Evolutionary conservation across 352 stramenopile genomes (phyloP).

Genomic region (Globisporangium apiculatum): DNA sequence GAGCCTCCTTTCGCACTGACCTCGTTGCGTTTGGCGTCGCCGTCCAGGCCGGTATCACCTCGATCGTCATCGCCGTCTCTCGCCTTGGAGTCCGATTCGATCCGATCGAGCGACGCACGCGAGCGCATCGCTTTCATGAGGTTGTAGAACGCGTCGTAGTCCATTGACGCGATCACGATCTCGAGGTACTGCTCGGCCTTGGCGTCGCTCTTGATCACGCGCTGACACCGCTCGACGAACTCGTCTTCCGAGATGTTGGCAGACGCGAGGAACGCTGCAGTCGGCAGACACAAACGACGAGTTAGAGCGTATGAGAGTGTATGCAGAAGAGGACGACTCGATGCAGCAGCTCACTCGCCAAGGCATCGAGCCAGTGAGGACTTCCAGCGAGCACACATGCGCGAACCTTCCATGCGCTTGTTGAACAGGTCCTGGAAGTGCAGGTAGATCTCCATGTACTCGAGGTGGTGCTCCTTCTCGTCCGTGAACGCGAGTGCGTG

Average conservation of each 20-base stretch:
- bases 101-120: slow-evolving; percentile 36
- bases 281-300: too few species aligned
- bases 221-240: slow-evolving; percentile 45
- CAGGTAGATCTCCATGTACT: slow-evolving; percentile 69
- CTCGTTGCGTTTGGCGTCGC: background rate
- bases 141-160: slow-evolving; percentile 64
- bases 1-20: background rate
- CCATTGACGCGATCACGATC: slow-evolving; percentile 72
- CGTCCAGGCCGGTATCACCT: background rate
- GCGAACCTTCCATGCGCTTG: slow-evolving; percentile 46
- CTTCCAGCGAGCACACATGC: background rate
- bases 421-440: slow-evolving; percentile 74
- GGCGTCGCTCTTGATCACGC: slow-evolving; percentile 43
- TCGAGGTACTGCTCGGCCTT: slow-evolving; percentile 66
- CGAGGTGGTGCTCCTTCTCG: slow-evolving; percentile 56
- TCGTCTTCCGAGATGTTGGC: slow-evolving; percentile 48
- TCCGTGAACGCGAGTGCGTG: slow-evolving; percentile 57
- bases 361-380: too few species aligned
- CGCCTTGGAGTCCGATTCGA: slow-evolving; percentile 25
- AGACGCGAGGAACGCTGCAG: slow-evolving; percentile 42
- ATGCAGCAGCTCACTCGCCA: background rate
- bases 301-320: too few species aligned
- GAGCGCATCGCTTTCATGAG: slow-evolving; percentile 72
- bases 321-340: background rate
- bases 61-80: background rate